Conservation (phyloP, 352 stramenopile genomes). For the Ophiocytium majus region DNA sequence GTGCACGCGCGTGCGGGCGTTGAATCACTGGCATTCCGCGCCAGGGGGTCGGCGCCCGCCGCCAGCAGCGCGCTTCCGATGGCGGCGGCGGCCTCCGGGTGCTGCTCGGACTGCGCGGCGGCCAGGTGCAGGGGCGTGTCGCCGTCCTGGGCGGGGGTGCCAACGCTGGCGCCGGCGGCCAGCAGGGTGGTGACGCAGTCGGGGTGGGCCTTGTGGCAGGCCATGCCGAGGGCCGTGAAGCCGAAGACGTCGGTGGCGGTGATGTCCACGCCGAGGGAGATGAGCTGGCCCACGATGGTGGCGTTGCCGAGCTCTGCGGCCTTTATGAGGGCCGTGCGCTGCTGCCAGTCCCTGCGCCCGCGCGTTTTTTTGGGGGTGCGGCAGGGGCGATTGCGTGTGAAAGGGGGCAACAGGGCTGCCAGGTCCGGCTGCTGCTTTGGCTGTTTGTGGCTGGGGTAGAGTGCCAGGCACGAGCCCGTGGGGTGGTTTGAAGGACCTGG, state of each 20-base stretch:
- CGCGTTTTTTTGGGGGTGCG: too few species aligned
- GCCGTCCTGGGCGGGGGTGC: not conserved
- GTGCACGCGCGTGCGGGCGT: not conserved
- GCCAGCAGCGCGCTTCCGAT: not conserved
- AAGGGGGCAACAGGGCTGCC: too few species aligned
- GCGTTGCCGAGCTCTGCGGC: not conserved
- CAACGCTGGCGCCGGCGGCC: not conserved
- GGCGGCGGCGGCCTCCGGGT: not conserved
- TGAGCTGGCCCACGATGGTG: not conserved
- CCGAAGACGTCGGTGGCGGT: not conserved
- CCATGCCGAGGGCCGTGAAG: not conserved
- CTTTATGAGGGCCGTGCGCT: not conserved
- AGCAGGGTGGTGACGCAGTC: not conserved
- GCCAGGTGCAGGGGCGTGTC: not conserved
- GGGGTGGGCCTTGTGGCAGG: not conserved
- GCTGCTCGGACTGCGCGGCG: not conserved
- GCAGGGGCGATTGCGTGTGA: too few species aligned
- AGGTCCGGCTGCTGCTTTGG: too few species aligned
- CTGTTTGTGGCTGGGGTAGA: too few species aligned
- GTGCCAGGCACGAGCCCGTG: too few species aligned
- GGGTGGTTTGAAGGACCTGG: too few species aligned
- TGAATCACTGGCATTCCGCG: not conserved
- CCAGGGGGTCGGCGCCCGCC: not conserved
- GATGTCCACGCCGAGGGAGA: not conserved
- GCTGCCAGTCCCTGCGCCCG: not conserved